Evolutionary conservation across 108 stramenopile genomes (phyloP).

Genomic region (Nitzschia sp.): DNA sequence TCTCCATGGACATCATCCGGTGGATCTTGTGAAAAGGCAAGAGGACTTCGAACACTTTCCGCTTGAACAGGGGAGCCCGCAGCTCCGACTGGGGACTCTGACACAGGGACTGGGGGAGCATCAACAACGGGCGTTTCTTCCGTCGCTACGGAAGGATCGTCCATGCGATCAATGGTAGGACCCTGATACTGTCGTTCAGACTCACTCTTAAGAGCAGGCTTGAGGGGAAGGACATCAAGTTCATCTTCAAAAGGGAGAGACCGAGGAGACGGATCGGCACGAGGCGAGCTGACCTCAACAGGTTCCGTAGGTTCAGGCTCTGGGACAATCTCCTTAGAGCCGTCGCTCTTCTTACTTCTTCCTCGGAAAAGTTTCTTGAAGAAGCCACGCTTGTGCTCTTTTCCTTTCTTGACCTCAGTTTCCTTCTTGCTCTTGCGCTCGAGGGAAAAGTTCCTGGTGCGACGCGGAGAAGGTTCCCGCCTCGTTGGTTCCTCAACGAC

Average conservation of each 20-base stretch:
- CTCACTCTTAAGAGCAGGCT: constrained; percentile 13
- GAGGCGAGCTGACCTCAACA: background rate
- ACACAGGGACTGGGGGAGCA: background rate
- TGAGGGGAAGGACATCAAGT: constrained; percentile 6
- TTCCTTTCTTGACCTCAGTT: constrained; percentile 5
- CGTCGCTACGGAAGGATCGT: background rate
- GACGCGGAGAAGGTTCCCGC: background rate
- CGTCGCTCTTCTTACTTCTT: constrained; percentile 15
- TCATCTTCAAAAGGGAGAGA: background rate
- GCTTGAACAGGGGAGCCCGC: background rate
- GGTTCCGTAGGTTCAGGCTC: background rate
- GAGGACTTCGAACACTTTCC: background rate
- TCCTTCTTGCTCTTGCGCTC: constrained; percentile 5
- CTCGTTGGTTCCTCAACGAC: background rate
- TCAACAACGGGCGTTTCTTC: background rate
- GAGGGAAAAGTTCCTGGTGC: background rate
- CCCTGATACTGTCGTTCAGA: constrained; percentile 16
- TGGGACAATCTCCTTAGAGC: background rate
- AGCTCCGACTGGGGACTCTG: background rate
- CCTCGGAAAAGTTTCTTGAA: constrained; percentile 40
- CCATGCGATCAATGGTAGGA: background rate
- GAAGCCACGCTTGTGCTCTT: constrained; percentile 35
- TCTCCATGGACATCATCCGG: constrained; percentile 40
- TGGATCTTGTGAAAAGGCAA: constrained; percentile 27
- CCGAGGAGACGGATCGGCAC: constrained; percentile 1